phyloP scores from a whole-genome alignment of 768 basidiomycete genomes.

The Hygrophorus russula region DNA sequence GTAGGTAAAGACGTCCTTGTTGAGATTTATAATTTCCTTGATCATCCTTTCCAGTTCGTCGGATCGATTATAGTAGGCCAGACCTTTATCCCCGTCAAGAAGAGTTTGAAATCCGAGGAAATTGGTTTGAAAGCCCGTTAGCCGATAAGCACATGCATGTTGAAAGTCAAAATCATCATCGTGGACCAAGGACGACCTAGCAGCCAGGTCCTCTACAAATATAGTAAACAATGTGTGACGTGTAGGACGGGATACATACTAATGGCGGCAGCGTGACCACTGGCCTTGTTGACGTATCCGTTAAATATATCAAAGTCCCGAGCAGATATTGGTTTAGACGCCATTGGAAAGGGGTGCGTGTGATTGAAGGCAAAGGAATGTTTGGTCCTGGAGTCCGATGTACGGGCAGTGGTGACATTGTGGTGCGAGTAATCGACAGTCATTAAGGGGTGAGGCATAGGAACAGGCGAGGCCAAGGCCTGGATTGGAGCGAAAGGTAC shows the following conservation, averaged over 20 bases:
- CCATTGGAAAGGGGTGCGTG: neutral
- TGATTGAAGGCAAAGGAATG: constrained; percentile 1
- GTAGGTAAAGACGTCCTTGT: constrained; percentile 32
- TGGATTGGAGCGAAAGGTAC: constrained; percentile 15
- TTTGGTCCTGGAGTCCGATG: neutral
- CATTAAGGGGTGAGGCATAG: constrained; percentile 21
- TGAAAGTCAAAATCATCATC: constrained; percentile 23
- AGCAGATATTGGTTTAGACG: too few relatives aligned
- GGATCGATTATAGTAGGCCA: constrained; percentile 35
- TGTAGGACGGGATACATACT: too few relatives aligned
- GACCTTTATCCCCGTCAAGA: constrained; percentile 34
- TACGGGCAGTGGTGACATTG: neutral
- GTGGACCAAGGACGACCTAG: constrained; percentile 17
- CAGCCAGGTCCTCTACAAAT: constrained; percentile 21
- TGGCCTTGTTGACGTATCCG: too few relatives aligned
- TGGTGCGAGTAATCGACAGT: constrained; percentile 18
- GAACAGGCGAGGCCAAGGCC: constrained; percentile 27
- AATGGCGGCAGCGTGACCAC: too few relatives aligned
- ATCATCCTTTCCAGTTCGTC: constrained; percentile 35
- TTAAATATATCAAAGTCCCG: too few relatives aligned
- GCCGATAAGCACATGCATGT: constrained; percentile 22
- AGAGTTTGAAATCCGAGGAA: constrained; percentile 20
- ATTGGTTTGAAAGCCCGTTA: constrained; percentile 24
- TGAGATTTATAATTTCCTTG: constrained; percentile 35
- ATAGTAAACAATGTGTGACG: too few relatives aligned